Evolutionary conservation across 345 rosid species (phyloP).

Genomic region (Brassica rapa): DNA sequence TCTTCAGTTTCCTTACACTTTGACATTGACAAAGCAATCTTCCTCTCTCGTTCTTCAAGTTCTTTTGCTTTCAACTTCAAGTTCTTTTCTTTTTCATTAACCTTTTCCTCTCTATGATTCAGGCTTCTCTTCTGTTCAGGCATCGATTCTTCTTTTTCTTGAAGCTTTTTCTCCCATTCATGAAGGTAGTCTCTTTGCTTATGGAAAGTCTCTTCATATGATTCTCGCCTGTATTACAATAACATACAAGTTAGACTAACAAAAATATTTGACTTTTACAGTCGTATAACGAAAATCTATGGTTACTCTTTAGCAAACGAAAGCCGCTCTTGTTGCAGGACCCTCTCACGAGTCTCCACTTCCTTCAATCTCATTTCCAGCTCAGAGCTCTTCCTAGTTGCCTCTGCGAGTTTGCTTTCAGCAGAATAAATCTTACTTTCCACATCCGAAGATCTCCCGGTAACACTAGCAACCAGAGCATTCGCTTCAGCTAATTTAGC

Average conservation of each 20-base stretch:
- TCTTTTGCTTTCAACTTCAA: conserved; percentile 54
- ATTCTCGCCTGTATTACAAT: conserved; percentile 61
- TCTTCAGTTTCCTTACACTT: conserved; percentile 63
- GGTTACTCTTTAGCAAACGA: conserved; percentile 69
- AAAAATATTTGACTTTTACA: background rate
- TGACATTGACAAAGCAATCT: conserved; percentile 49
- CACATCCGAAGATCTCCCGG: conserved; percentile 61
- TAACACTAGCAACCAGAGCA: conserved; percentile 61
- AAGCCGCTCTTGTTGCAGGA: conserved; percentile 63
- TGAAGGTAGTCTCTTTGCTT: conserved; percentile 67
- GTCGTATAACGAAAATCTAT: background rate
- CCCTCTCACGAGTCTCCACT: conserved; percentile 69
- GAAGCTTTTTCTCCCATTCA: conserved; percentile 77
- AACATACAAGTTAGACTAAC: conserved; percentile 9
- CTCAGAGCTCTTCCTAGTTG: conserved; percentile 61
- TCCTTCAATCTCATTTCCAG: conserved; percentile 77
- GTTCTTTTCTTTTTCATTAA: conserved; percentile 53
- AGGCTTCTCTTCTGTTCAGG: conserved; percentile 57
- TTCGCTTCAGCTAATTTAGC: conserved; percentile 61
- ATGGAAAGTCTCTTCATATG: conserved; percentile 60
- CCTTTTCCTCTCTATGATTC: conserved; percentile 64
- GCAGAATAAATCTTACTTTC: conserved; percentile 62
- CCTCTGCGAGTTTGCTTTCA: conserved; percentile 70
- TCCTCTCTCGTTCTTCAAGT: conserved; percentile 57
- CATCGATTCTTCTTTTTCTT: conserved; percentile 53